Conservation (phyloP, 2,329 filamentous ascomycete species). For the Pseudocercospora vitis region DNA sequence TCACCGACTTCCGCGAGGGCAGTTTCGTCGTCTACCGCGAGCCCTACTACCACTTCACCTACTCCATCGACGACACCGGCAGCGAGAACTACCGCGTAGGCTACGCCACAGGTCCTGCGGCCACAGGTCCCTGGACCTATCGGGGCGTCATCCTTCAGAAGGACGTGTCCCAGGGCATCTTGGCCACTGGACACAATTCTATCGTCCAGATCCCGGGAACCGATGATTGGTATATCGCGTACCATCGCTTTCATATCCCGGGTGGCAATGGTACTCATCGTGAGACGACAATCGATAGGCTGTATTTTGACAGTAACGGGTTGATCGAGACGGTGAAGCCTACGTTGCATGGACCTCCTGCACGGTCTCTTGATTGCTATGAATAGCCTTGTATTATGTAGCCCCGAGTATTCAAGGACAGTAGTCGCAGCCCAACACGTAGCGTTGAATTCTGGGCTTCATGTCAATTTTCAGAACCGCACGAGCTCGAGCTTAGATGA, state of each 20-base stretch:
- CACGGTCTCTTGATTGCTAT: no score
- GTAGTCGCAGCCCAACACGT: no score
- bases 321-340: conserved; percentile 43
- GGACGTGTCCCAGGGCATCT: conserved; percentile 44
- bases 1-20: conserved; percentile 48
- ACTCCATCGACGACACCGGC: conserved; percentile 51
- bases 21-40: conserved; percentile 48
- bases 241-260: conserved; percentile 52
- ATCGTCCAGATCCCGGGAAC: conserved; percentile 50
- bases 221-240: conserved; percentile 54
- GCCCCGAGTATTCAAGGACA: no score
- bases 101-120: conserved; percentile 45
- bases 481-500: no score
- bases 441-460: no score
- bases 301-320: conserved; percentile 43
- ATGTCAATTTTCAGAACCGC: no score
- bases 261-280: conserved; percentile 47
- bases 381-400: no score
- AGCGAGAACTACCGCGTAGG: conserved; percentile 51
- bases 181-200: conserved; percentile 50
- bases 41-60: conserved; percentile 51
- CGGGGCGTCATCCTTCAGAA: conserved; percentile 49
- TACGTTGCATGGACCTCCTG: conserved; percentile 38
- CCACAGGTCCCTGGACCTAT: conserved; percentile 49
- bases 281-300: conserved; percentile 47